phyloP scores from a whole-genome alignment of 192 early-diverging fungal species.

The Geosiphon pyriformis region DNA sequence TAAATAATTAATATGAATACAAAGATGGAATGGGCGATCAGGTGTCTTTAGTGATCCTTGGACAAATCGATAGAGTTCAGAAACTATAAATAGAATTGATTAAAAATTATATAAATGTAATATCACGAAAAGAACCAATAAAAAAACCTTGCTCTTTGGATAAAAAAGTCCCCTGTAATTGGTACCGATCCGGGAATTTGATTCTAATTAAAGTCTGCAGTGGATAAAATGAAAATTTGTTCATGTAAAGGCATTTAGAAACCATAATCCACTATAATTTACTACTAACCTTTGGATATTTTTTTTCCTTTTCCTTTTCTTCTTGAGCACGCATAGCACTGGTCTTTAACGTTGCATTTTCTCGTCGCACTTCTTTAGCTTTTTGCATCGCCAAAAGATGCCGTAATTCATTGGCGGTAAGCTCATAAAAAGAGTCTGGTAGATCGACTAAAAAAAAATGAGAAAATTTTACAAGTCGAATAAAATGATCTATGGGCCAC shows the following conservation, averaged over 20 bases:
- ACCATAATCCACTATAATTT: neutral
- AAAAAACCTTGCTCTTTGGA: slow-evolving; percentile 54
- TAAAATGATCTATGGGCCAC: neutral
- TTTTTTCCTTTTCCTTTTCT: slow-evolving; percentile 48
- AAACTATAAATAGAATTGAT: slow-evolving; percentile 20
- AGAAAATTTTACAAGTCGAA: neutral
- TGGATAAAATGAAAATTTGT: neutral
- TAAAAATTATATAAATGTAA: slow-evolving; percentile 3
- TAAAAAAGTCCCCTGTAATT: slow-evolving; percentile 70
- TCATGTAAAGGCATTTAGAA: slow-evolving; percentile 4
- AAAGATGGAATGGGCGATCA: slow-evolving; percentile 34
- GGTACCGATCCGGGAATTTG: slow-evolving; percentile 73
- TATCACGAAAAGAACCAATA: slow-evolving; percentile 28
- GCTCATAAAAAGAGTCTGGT: slow-evolving; percentile 84
- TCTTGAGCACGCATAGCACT: slow-evolving; percentile 70
- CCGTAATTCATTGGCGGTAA: slow-evolving; percentile 64
- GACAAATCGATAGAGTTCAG: slow-evolving; percentile 33
- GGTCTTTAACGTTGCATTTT: slow-evolving; percentile 75
- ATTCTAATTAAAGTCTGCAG: slow-evolving; percentile 62
- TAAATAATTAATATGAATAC: slow-evolving; percentile 1
- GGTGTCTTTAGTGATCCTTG: slow-evolving; percentile 29
- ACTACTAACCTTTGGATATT: slow-evolving; percentile 61
- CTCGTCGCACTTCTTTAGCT: slow-evolving; percentile 43
- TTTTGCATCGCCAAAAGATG: slow-evolving; percentile 57
- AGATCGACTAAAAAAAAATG: slow-evolving; percentile 54